Evolutionary conservation across 345 rosid genomes (phyloP).

Genomic region (Draba incana): DNA sequence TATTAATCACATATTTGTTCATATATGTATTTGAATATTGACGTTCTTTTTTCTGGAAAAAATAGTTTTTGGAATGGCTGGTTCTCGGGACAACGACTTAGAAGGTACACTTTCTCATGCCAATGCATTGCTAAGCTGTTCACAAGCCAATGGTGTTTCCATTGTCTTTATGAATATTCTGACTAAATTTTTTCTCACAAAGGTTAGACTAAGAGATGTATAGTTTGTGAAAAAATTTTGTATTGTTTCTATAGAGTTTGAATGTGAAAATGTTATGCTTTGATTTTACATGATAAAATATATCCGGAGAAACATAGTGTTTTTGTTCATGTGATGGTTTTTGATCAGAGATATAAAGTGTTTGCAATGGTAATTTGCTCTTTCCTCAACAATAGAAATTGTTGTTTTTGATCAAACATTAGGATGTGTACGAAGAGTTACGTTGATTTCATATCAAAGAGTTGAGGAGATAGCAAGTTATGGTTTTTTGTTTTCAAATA

Average conservation of each 20-base stretch:
- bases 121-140: slow-evolving; percentile 79
- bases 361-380: too few species aligned
- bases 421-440: too few species aligned
- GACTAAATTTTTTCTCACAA: slow-evolving; percentile 89
- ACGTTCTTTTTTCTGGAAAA: not conserved
- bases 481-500: too few species aligned
- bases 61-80: slow-evolving; percentile 59
- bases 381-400: too few species aligned
- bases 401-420: too few species aligned
- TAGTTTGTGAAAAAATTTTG: too few species aligned
- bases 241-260: not conserved
- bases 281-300: slow-evolving; percentile 45
- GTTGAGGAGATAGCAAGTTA: too few species aligned
- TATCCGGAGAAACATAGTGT: slow-evolving; percentile 90
- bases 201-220: slow-evolving; percentile 49
- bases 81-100: slow-evolving; percentile 82
- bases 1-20: not conserved
- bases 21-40: not conserved
- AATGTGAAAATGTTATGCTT: slow-evolving; percentile 14
- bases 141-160: slow-evolving; percentile 83
- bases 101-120: slow-evolving; percentile 98
- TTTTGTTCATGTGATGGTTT: too few species aligned
- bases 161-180: slow-evolving; percentile 86
- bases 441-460: too few species aligned
- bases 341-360: too few species aligned